These are phyloP conservation scores for Diaporthe longicolla DNA, from an alignment of 2,329 filamentous ascomycete species.

Conservation along the genomic window DNA sequence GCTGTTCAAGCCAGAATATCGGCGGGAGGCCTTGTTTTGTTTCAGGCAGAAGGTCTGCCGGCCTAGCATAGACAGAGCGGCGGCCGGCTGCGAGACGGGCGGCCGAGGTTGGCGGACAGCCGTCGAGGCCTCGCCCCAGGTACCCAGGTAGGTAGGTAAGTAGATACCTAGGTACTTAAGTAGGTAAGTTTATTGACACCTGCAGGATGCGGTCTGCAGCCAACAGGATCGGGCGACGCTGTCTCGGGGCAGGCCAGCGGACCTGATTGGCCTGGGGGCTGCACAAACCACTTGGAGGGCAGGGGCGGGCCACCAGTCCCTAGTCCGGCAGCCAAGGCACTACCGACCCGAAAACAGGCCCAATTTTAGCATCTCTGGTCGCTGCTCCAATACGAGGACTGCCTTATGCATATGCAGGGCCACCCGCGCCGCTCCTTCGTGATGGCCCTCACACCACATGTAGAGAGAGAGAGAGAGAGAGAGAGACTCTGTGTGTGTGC, in stretches of 20 bases:
- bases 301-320: background rate
- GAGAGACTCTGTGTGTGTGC: too few relatives aligned
- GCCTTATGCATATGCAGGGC: constrained; percentile 32
- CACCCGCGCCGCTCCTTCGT: constrained; percentile 19
- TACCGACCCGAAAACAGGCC: constrained; percentile 16
- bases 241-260: background rate
- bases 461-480: too few relatives aligned
- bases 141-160: too few relatives aligned
- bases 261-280: constrained; percentile 29
- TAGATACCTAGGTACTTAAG: too few relatives aligned
- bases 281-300: background rate
- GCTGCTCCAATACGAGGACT: constrained; percentile 33
- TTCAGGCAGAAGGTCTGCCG: constrained; percentile 26
- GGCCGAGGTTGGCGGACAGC: constrained; percentile 24
- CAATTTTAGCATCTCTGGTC: constrained; percentile 28
- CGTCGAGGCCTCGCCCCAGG: constrained; percentile 12
- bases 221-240: constrained; percentile 22
- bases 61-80: constrained; percentile 4
- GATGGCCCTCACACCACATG: background rate
- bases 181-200: constrained; percentile 12
- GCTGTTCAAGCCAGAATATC: background rate
- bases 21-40: constrained; percentile 22
- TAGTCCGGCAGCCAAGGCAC: constrained; percentile 23
- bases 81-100: constrained; percentile 17
- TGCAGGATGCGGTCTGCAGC: constrained; percentile 35